Percentiles rank a stretch among this genome's conserved stretches.
Evolutionary conservation across 495 filamentous ascomycete genomes (phyloP).

Genomic region (Lentithecium fluviatile): DNA sequence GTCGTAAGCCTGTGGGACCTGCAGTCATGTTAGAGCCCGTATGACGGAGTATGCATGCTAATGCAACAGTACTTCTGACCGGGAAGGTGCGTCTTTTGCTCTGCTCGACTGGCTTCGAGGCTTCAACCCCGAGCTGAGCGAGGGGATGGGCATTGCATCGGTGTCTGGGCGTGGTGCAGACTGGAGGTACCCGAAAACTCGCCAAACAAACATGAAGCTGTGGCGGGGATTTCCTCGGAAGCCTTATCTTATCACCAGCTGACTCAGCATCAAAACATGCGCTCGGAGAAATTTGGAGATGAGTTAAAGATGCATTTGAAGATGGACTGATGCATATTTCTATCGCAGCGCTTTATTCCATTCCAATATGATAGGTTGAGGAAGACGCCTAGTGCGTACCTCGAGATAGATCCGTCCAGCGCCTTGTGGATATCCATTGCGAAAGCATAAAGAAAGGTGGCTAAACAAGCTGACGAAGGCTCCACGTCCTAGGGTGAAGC

Average conservation of each 20-base stretch:
- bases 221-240: not conserved
- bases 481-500: not conserved
- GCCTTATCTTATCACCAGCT: too few relatives aligned
- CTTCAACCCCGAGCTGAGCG: slow-evolving; percentile 21
- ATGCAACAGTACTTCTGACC: slow-evolving; percentile 5
- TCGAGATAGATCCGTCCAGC: slow-evolving; percentile 18
- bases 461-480: not conserved
- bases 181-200: not conserved
- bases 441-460: slow-evolving; percentile 20
- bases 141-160: slow-evolving; percentile 27
- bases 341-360: too few relatives aligned
- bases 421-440: slow-evolving; percentile 33
- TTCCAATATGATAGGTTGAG: too few relatives aligned
- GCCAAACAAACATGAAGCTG: slow-evolving; percentile 10
- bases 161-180: not conserved
- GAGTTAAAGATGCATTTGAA: too few relatives aligned
- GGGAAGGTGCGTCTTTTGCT: slow-evolving; percentile 5
- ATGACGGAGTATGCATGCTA: too few relatives aligned
- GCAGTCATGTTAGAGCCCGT: too few relatives aligned
- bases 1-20: not conserved
- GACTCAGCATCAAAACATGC: too few relatives aligned
- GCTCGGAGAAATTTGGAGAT: too few relatives aligned
- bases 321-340: too few relatives aligned
- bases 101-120: slow-evolving; percentile 6
- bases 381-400: slow-evolving; percentile 12